phyloP scores from a whole-genome alignment of 2,329 filamentous ascomycete genomes.

The Graphiopsis chlorocephala region DNA sequence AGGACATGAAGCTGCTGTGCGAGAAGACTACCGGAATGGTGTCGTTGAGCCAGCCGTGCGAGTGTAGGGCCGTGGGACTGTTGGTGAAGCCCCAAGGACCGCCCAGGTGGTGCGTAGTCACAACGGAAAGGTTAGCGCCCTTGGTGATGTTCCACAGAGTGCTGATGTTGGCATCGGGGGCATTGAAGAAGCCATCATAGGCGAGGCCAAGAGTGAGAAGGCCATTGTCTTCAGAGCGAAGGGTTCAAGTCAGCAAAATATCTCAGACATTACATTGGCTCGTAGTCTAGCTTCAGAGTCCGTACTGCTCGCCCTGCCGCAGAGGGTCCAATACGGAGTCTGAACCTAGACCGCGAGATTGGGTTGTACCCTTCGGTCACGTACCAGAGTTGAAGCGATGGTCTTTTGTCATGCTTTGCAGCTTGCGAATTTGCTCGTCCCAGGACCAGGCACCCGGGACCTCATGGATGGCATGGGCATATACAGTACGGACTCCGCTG shows the following conservation, averaged over 20 bases:
- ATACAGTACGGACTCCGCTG: conserved; percentile 39
- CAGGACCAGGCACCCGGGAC: conserved; percentile 19
- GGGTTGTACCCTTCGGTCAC: too few species aligned
- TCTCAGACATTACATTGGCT: too few species aligned
- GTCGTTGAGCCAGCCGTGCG: conserved; percentile 42
- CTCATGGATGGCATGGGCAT: conserved; percentile 13
- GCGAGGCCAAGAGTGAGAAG: conserved; percentile 42
- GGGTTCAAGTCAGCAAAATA: too few species aligned
- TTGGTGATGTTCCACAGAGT: conserved; percentile 13
- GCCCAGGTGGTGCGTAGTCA: conserved; percentile 41
- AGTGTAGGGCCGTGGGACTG: conserved; percentile 33
- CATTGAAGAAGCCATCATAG: conserved; percentile 40
- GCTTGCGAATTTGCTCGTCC: conserved; percentile 13
- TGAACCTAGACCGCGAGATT: too few species aligned
- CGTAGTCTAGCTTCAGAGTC: too few species aligned
- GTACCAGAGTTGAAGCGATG: conserved; percentile 2
- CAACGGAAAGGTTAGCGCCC: conserved; percentile 28
- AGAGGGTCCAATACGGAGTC: too few species aligned
- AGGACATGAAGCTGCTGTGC: conserved; percentile 49
- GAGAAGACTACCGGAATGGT: conserved; percentile 52
- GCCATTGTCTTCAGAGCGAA: too few species aligned
- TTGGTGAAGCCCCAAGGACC: conserved; percentile 15
- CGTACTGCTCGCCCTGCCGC: too few species aligned
- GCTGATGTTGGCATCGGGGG: conserved; percentile 25
- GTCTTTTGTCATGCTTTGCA: conserved; percentile 12